Base-by-base conservation (phyloP, 495 filamentous ascomycete genomes). In the Bombardia bombarda region DNA sequence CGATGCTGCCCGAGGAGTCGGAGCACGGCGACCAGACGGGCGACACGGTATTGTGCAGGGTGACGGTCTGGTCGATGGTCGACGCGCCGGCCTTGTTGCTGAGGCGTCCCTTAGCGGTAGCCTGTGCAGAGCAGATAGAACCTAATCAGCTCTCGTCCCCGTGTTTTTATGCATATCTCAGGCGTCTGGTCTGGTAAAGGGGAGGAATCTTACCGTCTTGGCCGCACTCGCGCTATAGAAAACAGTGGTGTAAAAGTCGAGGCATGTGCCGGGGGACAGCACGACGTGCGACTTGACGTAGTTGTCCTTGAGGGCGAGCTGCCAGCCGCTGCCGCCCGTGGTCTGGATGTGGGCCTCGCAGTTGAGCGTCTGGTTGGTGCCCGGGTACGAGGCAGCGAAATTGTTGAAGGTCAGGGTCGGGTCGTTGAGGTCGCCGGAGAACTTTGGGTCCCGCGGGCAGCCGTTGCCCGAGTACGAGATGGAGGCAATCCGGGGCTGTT, bases 21-120 rank as follows among this genome's bases (percentile, higher is more conserved):
- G 54, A 58, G 59, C 67, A 70, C 6, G 53, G 53, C 23, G 64
- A 68, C 61, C 61, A 70, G 21, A 58, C 61, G 30, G 56, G 51
- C 23, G 20, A 26, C 30, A 33, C 51, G 10, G 45, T 31, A 45
- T 36, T 50, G 40, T 49, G 55, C 20, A 63, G 50, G 28, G 51
- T 53, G 1, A 68, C 50, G 43, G 45, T 52, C 40, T 62, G 40
- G 53, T 53, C 52, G 30, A 65, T 38, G 6, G 52, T 55, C 7
- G 17, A 16, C 7, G 17, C 17, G 47, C 53, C 63, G 31, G 13
- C 28, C 50, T 62, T 63, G 30, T 42, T 42, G 17, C 7, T 32
- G 16, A 17, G 7, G 14, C 28, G 16, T 4, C 17, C 26, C 4
- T 20, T 16, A 3, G 12, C 17, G 7, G 40, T 21, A 7, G 26